phyloP scores from a whole-genome alignment of 2,329 filamentous ascomycete species.

The Colletotrichum tofieldiae region DNA sequence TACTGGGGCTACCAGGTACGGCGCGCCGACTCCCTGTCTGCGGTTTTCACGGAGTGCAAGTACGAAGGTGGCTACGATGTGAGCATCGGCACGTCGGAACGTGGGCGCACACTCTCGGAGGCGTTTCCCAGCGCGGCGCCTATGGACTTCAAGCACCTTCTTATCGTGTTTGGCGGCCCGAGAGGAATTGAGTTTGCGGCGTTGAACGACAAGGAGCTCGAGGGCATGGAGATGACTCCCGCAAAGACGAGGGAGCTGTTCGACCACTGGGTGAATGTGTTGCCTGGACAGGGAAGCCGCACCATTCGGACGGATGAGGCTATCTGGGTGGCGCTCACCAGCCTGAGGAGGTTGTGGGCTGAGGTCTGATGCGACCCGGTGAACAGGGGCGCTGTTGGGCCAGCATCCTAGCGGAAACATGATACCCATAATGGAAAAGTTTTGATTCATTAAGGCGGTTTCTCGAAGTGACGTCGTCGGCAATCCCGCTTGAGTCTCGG shows the following conservation, averaged over 20 bases:
- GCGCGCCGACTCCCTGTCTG: conserved; percentile 75
- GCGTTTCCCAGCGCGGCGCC: conserved; percentile 62
- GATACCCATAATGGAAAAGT: conserved; percentile 42
- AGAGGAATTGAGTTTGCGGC: conserved; percentile 85
- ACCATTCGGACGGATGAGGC: conserved; percentile 90
- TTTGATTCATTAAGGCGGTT: background rate
- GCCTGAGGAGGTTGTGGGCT: conserved; percentile 73
- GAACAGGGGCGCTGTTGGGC: conserved; percentile 5
- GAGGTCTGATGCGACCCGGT: conserved; percentile 42
- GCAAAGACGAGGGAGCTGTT: conserved; percentile 80
- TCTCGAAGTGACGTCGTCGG: background rate
- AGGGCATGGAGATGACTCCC: conserved; percentile 71
- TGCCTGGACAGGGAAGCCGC: conserved; percentile 85
- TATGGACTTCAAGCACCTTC: conserved; percentile 76
- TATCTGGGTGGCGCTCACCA: conserved; percentile 81
- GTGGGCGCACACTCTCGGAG: conserved; percentile 70
- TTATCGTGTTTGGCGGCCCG: conserved; percentile 87
- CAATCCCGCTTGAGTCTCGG: background rate
- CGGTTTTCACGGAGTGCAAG: conserved; percentile 83
- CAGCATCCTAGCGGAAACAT: conserved; percentile 28
- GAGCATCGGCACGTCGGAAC: conserved; percentile 87
- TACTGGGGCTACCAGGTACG: conserved; percentile 89
- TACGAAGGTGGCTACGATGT: conserved; percentile 86
- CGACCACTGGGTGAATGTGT: conserved; percentile 87
- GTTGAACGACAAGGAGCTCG: conserved; percentile 70